phyloP scores from a whole-genome alignment of 1,284 basidiomycete genomes.

The Serendipita sp. region DNA sequence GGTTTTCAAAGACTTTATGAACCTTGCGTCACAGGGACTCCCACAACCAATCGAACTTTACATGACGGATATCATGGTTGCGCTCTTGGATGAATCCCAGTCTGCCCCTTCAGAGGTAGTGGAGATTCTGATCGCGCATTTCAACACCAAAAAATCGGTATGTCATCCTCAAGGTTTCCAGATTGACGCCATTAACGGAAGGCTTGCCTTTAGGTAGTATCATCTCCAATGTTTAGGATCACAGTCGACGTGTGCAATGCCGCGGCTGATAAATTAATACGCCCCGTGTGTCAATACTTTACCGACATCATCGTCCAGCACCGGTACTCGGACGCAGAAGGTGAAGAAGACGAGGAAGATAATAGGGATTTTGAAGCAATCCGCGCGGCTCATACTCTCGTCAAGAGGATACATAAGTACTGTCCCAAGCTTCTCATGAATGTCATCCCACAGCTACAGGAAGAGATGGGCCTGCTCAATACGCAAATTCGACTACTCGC shows the following conservation, averaged over 20 bases:
- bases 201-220: conserved; percentile 32
- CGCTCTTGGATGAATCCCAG: conserved; percentile 77
- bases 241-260: conserved; percentile 79
- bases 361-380: conserved; percentile 51
- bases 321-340: conserved; percentile 24
- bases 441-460: conserved; percentile 86
- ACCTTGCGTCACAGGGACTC: conserved; percentile 64
- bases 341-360: conserved; percentile 24
- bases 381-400: conserved; percentile 66
- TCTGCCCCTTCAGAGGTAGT: conserved; percentile 65
- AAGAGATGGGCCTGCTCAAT: conserved; percentile 73
- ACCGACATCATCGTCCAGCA: conserved; percentile 68
- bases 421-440: conserved; percentile 75
- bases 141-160: conserved; percentile 52
- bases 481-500: conserved; percentile 61
- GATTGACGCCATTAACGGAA: too few relatives aligned
- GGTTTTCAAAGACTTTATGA: conserved; percentile 75
- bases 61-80: conserved; percentile 77
- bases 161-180: neutral
- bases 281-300: conserved; percentile 83
- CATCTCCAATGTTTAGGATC: conserved; percentile 67
- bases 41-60: conserved; percentile 82
- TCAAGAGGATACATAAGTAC: conserved; percentile 69
- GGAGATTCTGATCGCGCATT: conserved; percentile 74
- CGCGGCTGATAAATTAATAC: conserved; percentile 75